These are phyloP conservation scores for Candida adriatica DNA, from an alignment of 805 yeast genomes.

Conservation along the genomic window DNA sequence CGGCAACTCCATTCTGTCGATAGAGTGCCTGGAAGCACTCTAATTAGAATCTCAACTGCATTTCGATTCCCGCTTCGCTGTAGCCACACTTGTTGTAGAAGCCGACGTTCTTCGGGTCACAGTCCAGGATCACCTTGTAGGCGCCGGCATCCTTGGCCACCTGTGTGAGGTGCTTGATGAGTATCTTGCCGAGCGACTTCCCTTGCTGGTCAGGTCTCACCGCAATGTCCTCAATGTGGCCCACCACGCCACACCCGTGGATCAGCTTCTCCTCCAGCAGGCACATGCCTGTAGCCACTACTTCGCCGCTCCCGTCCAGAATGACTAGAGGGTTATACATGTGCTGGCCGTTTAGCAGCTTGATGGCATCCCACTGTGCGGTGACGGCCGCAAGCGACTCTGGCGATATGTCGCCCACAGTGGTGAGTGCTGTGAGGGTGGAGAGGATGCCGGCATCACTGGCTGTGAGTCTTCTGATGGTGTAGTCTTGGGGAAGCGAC, in stretches of 20 bases:
- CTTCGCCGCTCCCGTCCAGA: slow-evolving; percentile 32
- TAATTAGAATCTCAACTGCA: slow-evolving; percentile 44
- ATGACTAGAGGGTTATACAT: slow-evolving; percentile 70
- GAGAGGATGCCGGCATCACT: slow-evolving; percentile 61
- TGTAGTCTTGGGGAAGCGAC: slow-evolving; percentile 58
- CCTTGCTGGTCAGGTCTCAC: slow-evolving; percentile 76
- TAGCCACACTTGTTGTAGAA: slow-evolving; percentile 90
- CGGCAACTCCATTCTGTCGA: slow-evolving; percentile 70
- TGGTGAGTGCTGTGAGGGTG: slow-evolving; percentile 64
- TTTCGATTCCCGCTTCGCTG: slow-evolving; percentile 56
- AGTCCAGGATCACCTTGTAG: slow-evolving; percentile 86
- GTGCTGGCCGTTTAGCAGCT: slow-evolving; percentile 16
- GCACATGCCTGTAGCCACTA: slow-evolving; percentile 82
- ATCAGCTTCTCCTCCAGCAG: slow-evolving; percentile 76
- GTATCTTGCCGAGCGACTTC: slow-evolving; percentile 60
- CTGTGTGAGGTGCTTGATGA: slow-evolving; percentile 56
- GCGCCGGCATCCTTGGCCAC: slow-evolving; percentile 60
- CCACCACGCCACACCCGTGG: slow-evolving; percentile 79
- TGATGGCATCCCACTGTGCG: slow-evolving; percentile 47
- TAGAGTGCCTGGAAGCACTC: slow-evolving; percentile 38
- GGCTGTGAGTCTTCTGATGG: slow-evolving; percentile 47
- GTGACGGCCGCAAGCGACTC: slow-evolving; percentile 44
- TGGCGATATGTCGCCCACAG: slow-evolving; percentile 66
- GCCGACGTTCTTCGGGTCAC: slow-evolving; percentile 72
- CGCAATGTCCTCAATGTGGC: slow-evolving; percentile 94